Conservation (phyloP, 768 basidiomycete species). For the Kwoniella dejecticola region DNA sequence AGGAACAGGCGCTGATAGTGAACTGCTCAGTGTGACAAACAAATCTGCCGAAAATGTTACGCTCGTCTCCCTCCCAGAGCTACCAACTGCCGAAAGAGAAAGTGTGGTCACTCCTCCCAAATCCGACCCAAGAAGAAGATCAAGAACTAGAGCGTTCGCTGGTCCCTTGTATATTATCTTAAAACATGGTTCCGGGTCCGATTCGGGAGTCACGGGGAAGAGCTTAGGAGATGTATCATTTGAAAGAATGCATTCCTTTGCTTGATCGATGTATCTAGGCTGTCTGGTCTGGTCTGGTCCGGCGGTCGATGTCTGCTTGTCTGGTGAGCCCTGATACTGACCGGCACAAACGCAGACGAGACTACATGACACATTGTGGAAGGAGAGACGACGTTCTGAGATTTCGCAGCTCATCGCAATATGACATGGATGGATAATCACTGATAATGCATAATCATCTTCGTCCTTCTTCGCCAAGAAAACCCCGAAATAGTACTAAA, state of each 20-base stretch:
- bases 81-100: slow-evolving; percentile 78
- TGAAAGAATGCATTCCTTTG: slow-evolving; percentile 6
- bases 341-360: too few relatives aligned
- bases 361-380: too few relatives aligned
- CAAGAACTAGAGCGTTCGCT: slow-evolving; percentile 61
- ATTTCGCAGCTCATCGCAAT: too few relatives aligned
- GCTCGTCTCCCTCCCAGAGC: slow-evolving; percentile 98
- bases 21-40: slow-evolving; percentile 75
- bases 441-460: too few relatives aligned
- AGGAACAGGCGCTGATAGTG: too few relatives aligned
- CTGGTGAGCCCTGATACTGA: neutral
- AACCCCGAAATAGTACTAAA: too few relatives aligned
- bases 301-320: neutral
- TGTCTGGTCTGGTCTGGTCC: neutral
- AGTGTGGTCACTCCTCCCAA: slow-evolving; percentile 57
- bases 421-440: too few relatives aligned
- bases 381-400: too few relatives aligned
- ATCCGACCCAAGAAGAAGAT: slow-evolving; percentile 82
- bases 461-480: too few relatives aligned
- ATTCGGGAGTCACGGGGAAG: neutral
- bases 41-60: slow-evolving; percentile 99
- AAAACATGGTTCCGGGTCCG: slow-evolving; percentile 1
- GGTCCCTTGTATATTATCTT: slow-evolving; percentile 18
- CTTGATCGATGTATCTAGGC: neutral
- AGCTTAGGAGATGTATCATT: neutral